Evolutionary conservation across 1,284 basidiomycete species (phyloP), one percentile per base, ranked within the genome.

Genomic region (Boletus sp.): DNA sequence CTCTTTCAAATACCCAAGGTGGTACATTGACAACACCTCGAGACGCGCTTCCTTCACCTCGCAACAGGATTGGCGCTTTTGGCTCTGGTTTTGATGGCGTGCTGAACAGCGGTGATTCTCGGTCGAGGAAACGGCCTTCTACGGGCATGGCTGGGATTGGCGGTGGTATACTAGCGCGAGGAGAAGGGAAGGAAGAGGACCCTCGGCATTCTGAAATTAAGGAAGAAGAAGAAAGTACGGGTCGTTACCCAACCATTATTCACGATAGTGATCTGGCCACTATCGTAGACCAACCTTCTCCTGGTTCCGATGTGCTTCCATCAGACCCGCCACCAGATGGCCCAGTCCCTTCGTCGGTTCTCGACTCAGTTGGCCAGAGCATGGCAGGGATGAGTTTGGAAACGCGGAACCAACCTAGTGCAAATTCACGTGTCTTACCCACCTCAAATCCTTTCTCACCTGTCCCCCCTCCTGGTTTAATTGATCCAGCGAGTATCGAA

Each of bases 31-130:
- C 49, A 41, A 79, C 81, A 38, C 76, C 84, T 45, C 80, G 85
- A 47, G 84, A 84, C 35, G 72, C 70, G 8, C 68, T 81, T 44
- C 74, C 80, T 39, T 86, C 86, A 27, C 84, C 86, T 57, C 82
- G 86, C 41, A 76, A 73, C 44, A 78, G 86, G 51, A 70, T 77
- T 50, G 80, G 80, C 22, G 16, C 57, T 0, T 73, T 74, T 52
- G 68, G 74, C 17, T 71, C 78, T 49, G 75, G 75, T 44, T 86
- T 89, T 57, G 86, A 89, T 58, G 84, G 84, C n/a, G 77, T 88
- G 13, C 68, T 88, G 41, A 80, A 73, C 50, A 71, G 70, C 39
- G 78, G 78, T 38, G 86, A 87, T 48, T 77, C 82, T 27, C 85
- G 84, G 85, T 71, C 80, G 16, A 73, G 80, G 53, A 73, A 81